Evolutionary conservation across 352 stramenopile genomes (phyloP), one percentile per base, ranked within the genome.

Genomic region (Pythium rhizo-oryzae): DNA sequence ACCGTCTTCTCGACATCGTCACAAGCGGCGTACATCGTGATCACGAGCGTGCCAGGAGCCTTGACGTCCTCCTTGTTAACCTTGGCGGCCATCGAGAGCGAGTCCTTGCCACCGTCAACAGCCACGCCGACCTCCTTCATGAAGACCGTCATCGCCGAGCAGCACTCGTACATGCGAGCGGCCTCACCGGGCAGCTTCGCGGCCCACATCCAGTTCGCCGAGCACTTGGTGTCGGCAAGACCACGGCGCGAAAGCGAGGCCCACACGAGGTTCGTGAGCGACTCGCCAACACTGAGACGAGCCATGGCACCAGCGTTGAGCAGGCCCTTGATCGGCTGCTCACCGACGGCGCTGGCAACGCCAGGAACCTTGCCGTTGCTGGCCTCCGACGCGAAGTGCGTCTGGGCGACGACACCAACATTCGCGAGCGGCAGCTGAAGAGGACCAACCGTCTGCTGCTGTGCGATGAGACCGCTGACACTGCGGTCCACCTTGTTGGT

Each of bases 141-240:
- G 39, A 97, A 96, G 61, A 96, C 88, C 9, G 92, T 92, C 77
- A 99, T 96, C 1, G 98, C 97, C 59, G 94, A 80, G 77, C 97
- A 99, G 65, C 96, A 98, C 77, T 99, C 96, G 79, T 99, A 99
- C 97, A 99, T 99, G 63, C 96, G 97, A 8, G 97, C 93, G 57
- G 96, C 98, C 82, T 99, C 98, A n/a, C 97, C 97, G 7, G 92
- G 87, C 30, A 99, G 89, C 84, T 99, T 99, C 33, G 97, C 97
- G 7, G 98, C 97, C 86, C 98, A 99, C 97, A 99, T 99, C 98
- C 98, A 99, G 84, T 99, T 99, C 46, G 94, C 96, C 69, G 93
- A 98, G 56, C 94, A 97, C 83, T 99, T 99, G 80, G 98, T 97
- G 77, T 99, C 97, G 33, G 95, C 81, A n/a, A 99, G 87, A 9